Conservation (phyloP, 768 basidiomycete genomes). For the Albatrellus ellisii region DNA sequence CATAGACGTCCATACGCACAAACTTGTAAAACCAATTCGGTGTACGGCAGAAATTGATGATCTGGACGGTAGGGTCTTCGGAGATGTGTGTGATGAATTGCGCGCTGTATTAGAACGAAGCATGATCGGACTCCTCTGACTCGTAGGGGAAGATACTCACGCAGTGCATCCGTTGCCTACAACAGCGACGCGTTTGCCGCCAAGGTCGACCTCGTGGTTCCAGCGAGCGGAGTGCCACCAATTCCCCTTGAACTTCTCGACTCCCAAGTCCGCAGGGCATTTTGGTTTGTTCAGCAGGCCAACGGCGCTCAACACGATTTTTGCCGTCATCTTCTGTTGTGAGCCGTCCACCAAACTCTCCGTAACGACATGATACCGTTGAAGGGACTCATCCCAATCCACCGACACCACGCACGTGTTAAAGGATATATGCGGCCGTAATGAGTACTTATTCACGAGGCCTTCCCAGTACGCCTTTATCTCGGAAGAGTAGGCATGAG, state of each 20-base stretch:
- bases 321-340: neutral
- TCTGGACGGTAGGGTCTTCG: constrained; percentile 12
- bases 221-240: constrained; percentile 20
- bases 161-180: constrained; percentile 22
- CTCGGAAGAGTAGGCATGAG: neutral
- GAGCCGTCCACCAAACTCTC: neutral
- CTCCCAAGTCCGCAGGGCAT: neutral
- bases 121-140: neutral
- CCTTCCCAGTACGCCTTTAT: neutral
- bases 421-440: neutral
- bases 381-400: neutral
- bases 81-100: constrained; percentile 19
- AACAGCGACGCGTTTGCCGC: constrained; percentile 19
- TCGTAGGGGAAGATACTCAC: constrained; percentile 3
- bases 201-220: constrained; percentile 15
- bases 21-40: constrained; percentile 16
- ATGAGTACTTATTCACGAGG: neutral
- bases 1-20: neutral
- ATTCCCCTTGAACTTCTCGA: constrained; percentile 3
- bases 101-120: constrained; percentile 9
- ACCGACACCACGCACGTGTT: neutral
- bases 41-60: constrained; percentile 20
- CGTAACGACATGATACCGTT: neutral
- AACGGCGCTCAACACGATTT: neutral
- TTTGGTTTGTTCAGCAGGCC: neutral